Conservation (phyloP, 257 asterid genomes). For the Ilex asprella region DNA sequence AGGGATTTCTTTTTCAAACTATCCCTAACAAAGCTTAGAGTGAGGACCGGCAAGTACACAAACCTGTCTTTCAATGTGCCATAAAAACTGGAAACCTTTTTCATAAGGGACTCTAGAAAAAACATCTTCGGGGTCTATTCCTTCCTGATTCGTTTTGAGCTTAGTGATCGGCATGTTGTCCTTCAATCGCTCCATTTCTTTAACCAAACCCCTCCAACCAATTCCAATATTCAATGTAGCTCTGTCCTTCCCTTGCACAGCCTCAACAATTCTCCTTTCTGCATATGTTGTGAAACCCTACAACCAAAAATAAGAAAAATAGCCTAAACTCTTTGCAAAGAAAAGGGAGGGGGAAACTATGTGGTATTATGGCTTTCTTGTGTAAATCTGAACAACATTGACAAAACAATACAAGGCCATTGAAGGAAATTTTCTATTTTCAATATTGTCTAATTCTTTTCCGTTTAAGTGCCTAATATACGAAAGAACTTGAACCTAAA, state of each 20-base stretch:
- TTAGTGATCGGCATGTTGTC: constrained; percentile 88
- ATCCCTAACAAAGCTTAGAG: not conserved
- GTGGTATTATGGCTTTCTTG: too few species aligned
- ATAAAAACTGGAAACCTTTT: constrained; percentile 92
- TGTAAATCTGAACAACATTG: too few species aligned
- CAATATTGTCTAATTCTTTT: too few species aligned
- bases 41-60: not conserved
- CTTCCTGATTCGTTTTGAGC: constrained; percentile 77
- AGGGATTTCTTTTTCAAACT: constrained; percentile 3
- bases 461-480: too few species aligned
- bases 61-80: constrained; percentile 96
- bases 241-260: constrained; percentile 80
- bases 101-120: constrained; percentile 79
- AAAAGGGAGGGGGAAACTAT: not conserved
- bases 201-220: constrained; percentile 84
- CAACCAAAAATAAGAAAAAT: constrained; percentile 15
- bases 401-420: too few species aligned
- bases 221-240: constrained; percentile 69
- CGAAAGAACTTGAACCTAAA: too few species aligned
- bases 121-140: constrained; percentile 84
- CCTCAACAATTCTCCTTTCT: constrained; percentile 88
- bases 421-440: too few species aligned
- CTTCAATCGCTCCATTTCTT: constrained; percentile 72
- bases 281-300: constrained; percentile 96
- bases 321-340: not conserved